Base-by-base conservation (phyloP, 805 yeast species). In the Candida vartiovaarae region DNA sequence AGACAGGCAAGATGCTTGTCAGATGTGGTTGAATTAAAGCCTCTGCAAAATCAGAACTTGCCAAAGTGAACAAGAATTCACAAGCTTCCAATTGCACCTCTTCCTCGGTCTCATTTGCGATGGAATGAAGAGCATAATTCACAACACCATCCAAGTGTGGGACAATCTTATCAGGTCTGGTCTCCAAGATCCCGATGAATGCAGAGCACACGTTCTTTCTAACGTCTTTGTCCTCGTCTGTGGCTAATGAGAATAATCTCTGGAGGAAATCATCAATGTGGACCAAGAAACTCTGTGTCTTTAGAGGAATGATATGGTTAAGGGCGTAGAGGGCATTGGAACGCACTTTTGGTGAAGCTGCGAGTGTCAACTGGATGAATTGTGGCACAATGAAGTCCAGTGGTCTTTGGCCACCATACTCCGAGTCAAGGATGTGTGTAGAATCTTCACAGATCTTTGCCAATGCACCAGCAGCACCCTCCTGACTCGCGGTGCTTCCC, bases 391-490 rank as follows among this genome's bases (percentile, higher is more conserved):
- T 70, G 45, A 71, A 74, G 42, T 76, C 78, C 50, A 84, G 66
- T 0, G 96, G 95, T 43, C 80, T 66, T 45, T 76, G 74, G 4
- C 85, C 84, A 43, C 75, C 69, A 63, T 78, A 76, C 46, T 80
- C 84, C 40, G 71, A 63, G 57, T 86, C 89, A 46, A 93, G 72
- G 32, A 74, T 64, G 38, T 68, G 67, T 7, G 80, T 78, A 27
- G 86, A 78, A 64, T 93, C 99, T 61, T 93, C 99, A 68, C 96
- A 87, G 40, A 93, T 84, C 61, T 90, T 88, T 33, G 84, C 72
- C 47, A 93, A 68, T 0, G 97, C 90, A 50, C 84, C 73, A 62
- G 87, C 76, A 1, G 95, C 85, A 35, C 93, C 90, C 53, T 82
- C 88, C 38, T 53, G 56, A 34, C 61, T 55, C 0, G 67, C 57